Evolutionary conservation across 495 filamentous ascomycete species (phyloP).

Genomic region (Penicillium turbatum): DNA sequence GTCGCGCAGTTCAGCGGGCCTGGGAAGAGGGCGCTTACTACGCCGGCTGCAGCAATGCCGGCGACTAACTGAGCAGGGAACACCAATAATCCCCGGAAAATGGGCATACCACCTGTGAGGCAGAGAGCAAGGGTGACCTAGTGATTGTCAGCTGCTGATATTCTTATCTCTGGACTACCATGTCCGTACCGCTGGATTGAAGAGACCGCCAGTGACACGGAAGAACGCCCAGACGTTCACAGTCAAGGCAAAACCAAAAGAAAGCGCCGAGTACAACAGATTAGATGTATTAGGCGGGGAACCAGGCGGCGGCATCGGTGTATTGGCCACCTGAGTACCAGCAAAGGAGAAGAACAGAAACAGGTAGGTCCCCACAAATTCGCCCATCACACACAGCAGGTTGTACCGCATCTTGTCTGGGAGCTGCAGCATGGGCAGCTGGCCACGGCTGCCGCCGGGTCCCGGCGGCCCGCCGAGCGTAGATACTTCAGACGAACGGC

Average conservation of each 20-base stretch:
- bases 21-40: constrained; percentile 60
- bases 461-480: constrained; percentile 8
- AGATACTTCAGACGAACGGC: constrained; percentile 6
- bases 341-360: constrained; percentile 82
- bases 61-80: constrained; percentile 53
- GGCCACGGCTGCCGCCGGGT: constrained; percentile 11
- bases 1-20: constrained; percentile 59
- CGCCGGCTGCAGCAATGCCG: constrained; percentile 56
- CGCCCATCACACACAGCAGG: constrained; percentile 58
- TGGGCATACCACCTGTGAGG: constrained; percentile 52
- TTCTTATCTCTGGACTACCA: not conserved
- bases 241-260: constrained; percentile 70
- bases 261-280: constrained; percentile 65
- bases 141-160: not conserved
- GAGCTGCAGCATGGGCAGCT: constrained; percentile 41
- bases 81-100: constrained; percentile 46
- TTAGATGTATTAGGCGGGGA: constrained; percentile 38
- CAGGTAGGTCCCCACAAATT: constrained; percentile 76
- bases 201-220: constrained; percentile 71
- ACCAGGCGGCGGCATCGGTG: constrained; percentile 31
- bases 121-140: constrained; percentile 57
- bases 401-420: constrained; percentile 42
- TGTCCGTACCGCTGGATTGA: constrained; percentile 66
- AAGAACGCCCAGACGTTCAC: constrained; percentile 88
- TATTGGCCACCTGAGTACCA: constrained; percentile 70